These are phyloP conservation scores for Hymenoscyphus albidus DNA, from an alignment of 2,329 filamentous ascomycete genomes.

Conservation along the genomic window DNA sequence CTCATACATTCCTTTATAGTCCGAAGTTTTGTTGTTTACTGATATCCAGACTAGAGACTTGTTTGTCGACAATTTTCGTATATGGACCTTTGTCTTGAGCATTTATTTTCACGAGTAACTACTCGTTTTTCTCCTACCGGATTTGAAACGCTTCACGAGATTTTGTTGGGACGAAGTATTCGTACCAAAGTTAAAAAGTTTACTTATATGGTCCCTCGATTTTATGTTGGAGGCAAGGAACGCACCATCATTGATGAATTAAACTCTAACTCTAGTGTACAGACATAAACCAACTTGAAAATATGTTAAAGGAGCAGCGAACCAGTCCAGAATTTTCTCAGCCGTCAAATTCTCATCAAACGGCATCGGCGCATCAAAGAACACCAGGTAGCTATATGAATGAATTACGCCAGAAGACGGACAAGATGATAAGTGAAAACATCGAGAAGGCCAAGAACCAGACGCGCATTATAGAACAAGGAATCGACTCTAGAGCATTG, in stretches of 20 bases:
- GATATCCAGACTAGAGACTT: conserved; percentile 7
- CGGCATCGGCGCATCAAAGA: background rate
- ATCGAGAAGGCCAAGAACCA: conserved; percentile 27
- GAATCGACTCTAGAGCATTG: conserved; percentile 24
- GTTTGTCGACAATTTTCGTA: conserved; percentile 9
- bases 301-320: background rate
- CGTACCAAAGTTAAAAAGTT: conserved; percentile 54
- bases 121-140: conserved; percentile 41
- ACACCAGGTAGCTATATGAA: background rate
- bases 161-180: conserved; percentile 47
- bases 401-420: background rate
- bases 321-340: background rate
- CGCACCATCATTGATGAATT: background rate
- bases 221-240: conserved; percentile 48
- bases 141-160: conserved; percentile 45
- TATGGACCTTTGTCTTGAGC: conserved; percentile 3
- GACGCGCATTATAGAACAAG: conserved; percentile 22
- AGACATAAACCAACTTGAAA: background rate
- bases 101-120: conserved; percentile 36
- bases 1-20: too few species aligned
- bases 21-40: background rate
- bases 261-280: background rate
- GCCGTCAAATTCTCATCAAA: background rate
- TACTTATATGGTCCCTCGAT: conserved; percentile 57
- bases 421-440: conserved; percentile 4